Evolutionary conservation across 495 filamentous ascomycete genomes (phyloP), one percentile per base, ranked within the genome.

Genomic region (Chaetomidium leptoderma): DNA sequence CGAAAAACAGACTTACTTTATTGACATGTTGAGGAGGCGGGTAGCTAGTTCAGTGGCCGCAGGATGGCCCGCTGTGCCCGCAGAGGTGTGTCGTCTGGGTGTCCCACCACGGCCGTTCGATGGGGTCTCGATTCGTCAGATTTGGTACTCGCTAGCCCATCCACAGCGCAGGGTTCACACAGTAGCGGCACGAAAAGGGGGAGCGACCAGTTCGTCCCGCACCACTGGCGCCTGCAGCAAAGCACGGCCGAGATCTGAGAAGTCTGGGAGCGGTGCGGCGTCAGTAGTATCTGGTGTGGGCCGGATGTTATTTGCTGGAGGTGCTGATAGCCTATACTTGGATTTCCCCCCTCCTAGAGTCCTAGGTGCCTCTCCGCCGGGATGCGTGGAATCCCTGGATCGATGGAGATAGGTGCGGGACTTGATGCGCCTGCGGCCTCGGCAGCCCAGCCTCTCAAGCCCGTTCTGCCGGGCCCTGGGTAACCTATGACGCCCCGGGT

Each of bases 1-100:
- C 49, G n/a, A 61, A 58, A 61, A 67, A 55, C 63, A 65, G 78
- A 80, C 81, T 72, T 80, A 86, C 83, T 86, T 85, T 78, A 86
- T 79, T 76, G 83, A 86, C 83, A 86, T 86, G 69, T 74, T 77
- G 68, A 51, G 47, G 66, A 61, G 69, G 65, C 65, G 70, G 70
- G 68, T 73, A 70, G 40, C 10, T 44, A 24, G 40, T 66, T 16
- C 7, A 8, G 17, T 71, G 71, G 71, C 71, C 71, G 70, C 71
- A 71, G 67, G 47, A 64, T 62, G 57, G 63, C 58, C 69, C 57
- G 50, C 55, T 45, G 59, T 53, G 59, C 50, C 55, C 55, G 59
- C 55, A 59, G 60, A 63, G 61, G 47, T 66, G 43, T 65, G 58
- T 55, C 51, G 57, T 61, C 54, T 44, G 57, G 63, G 58, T 64